Conservation (phyloP, 1,139 yeast species). For the Meyerozyma elateridarum region DNA sequence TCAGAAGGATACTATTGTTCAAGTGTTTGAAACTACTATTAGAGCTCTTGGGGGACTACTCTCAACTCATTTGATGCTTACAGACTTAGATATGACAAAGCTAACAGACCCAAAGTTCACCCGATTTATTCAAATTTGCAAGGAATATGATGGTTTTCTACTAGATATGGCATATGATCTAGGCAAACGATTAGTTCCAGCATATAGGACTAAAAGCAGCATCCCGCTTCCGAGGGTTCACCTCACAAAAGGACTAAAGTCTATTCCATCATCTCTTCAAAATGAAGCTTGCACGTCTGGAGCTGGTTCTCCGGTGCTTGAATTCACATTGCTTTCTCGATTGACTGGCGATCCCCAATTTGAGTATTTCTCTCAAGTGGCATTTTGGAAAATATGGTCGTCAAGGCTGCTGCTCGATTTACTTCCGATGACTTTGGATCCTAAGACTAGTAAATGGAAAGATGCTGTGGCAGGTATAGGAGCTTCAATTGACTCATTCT, state of each 20-base stretch:
- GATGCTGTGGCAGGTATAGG: constrained; percentile 76
- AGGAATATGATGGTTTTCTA: constrained; percentile 63
- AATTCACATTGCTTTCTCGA: constrained; percentile 67
- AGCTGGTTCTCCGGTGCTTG: constrained; percentile 76
- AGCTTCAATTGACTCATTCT: constrained; percentile 90
- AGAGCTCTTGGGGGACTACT: constrained; percentile 75
- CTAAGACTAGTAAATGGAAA: constrained; percentile 51
- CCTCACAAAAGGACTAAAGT: constrained; percentile 46
- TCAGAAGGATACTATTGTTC: constrained; percentile 65
- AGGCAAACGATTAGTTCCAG: constrained; percentile 62
- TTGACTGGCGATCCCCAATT: constrained; percentile 72
- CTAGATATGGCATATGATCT: constrained; percentile 65
- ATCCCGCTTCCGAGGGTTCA: constrained; percentile 75
- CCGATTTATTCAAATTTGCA: constrained; percentile 17
- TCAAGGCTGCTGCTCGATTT: constrained; percentile 58
- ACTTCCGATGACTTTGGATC: constrained; percentile 75
- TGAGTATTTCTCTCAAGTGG: constrained; percentile 54
- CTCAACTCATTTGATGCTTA: constrained; percentile 64
- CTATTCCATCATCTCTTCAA: constrained; percentile 38
- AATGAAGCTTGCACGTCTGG: constrained; percentile 83
- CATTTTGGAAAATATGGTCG: constrained; percentile 71
- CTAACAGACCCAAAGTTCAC: constrained; percentile 9
- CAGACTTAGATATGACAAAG: constrained; percentile 43
- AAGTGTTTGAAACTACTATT: constrained; percentile 82
- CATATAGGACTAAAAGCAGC: constrained; percentile 56